These are phyloP conservation scores for Ensete ventricosum DNA, from an alignment of 176 grass and related monocot genomes.

Conservation along the genomic window DNA sequence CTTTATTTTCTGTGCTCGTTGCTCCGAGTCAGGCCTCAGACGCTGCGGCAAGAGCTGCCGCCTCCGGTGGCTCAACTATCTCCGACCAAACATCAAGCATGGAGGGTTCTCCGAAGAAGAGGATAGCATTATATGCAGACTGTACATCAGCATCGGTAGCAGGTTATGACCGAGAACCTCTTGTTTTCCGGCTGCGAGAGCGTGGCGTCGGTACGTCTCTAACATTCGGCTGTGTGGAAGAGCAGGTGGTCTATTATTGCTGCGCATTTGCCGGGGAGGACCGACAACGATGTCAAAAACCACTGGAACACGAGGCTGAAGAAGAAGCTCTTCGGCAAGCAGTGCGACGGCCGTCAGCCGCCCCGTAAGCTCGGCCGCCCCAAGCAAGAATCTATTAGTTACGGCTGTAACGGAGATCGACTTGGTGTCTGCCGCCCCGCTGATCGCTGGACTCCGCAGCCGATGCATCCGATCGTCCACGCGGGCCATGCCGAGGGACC, in stretches of 20 bases:
- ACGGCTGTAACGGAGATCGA: neutral
- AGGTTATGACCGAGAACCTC: conserved; percentile 36
- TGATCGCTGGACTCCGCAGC: too few species aligned
- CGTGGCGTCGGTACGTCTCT: too few species aligned
- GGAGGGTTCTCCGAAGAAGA: conserved; percentile 94
- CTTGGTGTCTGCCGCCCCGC: conserved; percentile 2
- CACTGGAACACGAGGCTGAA: conserved; percentile 97
- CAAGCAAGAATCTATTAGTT: conserved; percentile 32
- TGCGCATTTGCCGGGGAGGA: conserved; percentile 81
- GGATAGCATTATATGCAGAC: conserved; percentile 68
- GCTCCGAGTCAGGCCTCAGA: conserved; percentile 41
- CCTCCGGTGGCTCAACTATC: conserved; percentile 94
- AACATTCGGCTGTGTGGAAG: neutral
- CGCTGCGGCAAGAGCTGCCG: conserved; percentile 97
- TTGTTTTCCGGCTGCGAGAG: neutral
- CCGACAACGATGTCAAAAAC: conserved; percentile 98
- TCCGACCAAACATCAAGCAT: conserved; percentile 84
- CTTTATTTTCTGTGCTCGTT: too few species aligned
- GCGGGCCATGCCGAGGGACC: too few species aligned
- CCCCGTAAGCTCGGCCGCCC: neutral
- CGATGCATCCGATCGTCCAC: too few species aligned
- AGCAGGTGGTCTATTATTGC: conserved; percentile 95
- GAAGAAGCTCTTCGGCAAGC: conserved; percentile 91
- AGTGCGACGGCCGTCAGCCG: conserved; percentile 26
- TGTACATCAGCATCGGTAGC: conserved; percentile 95